Base-by-base conservation (phyloP, 192 early-diverging fungal genomes). In the Podila epigama region DNA sequence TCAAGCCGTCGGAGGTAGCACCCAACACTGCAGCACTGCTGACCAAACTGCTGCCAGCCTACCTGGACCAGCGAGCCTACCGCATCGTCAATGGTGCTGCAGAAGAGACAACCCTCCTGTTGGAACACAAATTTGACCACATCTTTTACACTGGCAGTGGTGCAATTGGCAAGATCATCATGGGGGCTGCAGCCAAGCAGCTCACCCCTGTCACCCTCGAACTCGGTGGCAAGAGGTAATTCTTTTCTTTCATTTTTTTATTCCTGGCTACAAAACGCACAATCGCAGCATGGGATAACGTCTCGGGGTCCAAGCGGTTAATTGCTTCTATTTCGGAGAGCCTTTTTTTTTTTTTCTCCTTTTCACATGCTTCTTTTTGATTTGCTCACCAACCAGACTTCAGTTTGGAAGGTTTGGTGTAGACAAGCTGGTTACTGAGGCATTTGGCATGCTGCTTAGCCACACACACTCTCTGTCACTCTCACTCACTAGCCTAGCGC, bases 141-240 rank as follows among this genome's bases (percentile, higher is more conserved):
- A 96, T 95, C 75, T 94, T 94, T 65, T 99, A 94, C 82, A 99
- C 97, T 3, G 97, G 97, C 60, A 91, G 85, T 70, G 88, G 88
- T 12, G 31, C 55, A 9, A 93, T 99, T 28, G 97, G 91, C 40
- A 92, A 87, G 70, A 89, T 96, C 22, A 86, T 98, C 40, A 93
- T 93, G 85, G 59, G 60, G 11, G 95, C 96, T 31, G 96, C 95
- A 18, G 91, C 92, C 16, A 91, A 96, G 75, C 81, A 94, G 62
- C 84, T 97, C 50, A 93, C 95, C 1, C 89, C 92, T n/a, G 92
- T 95, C 9, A 91, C 94, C 35, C 88, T 99, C 34, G 97, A 97
- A 80, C 89, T 99, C 20, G 97, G 97, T 42, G 97, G 97, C 16
- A 99, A 99, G 79, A 85, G 81, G 85, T 86, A 80, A 82, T 16